Evolutionary conservation across 495 filamentous ascomycete genomes (phyloP), one percentile per base, ranked within the genome.

Genomic region (Letharia columbiana): DNA sequence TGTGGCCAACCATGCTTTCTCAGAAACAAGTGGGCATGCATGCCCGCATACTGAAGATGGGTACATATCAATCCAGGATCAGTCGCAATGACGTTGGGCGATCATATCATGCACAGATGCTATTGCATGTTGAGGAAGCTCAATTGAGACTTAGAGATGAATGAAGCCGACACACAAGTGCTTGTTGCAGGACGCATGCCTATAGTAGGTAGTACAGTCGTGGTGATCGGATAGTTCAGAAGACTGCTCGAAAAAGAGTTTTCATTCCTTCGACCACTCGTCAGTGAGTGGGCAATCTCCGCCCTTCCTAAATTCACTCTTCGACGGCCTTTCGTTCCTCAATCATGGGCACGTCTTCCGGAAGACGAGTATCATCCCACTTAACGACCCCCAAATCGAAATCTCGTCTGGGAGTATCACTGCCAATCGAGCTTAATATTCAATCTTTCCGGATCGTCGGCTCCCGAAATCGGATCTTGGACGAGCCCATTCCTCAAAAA

Each of bases 281-380:
- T 39, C 52, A 9, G 10, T 58, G 37, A 45, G n/a, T 7, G 62
- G 62, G 4, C 23, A 33, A 1, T 37, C 39, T n/a, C 50, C 17
- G 20, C 62, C 28, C 1, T 23, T 23, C 23, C 10, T 23, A n/a
- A 3, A 45, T 44, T 23, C 62, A 57, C 23, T 13, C 7, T 8
- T 58, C 2, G 17, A 57, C 47, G 44, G 40, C 52, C n/a, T 63
- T 56, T 20, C 61, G 47, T 35, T 45, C 57, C 39, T 64, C 28
- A 45, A 12, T 56, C 23, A 8, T 17, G 9, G 18, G 4, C 0
- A 8, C 23, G 20, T 54, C 10, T 8, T 13, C n/a, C 37, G 3
- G 47, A 54, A n/a, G 9, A 28, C n/a, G 11, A 40, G 39, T 10
- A 33, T 56, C 5, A 6, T 63, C 35, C 49, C 17, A 3, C 1